Percentiles rank a stretch among this genome's conserved stretches.
phyloP scores from a whole-genome alignment of 192 early-diverging fungal species.

The Umbelopsis sp. region DNA sequence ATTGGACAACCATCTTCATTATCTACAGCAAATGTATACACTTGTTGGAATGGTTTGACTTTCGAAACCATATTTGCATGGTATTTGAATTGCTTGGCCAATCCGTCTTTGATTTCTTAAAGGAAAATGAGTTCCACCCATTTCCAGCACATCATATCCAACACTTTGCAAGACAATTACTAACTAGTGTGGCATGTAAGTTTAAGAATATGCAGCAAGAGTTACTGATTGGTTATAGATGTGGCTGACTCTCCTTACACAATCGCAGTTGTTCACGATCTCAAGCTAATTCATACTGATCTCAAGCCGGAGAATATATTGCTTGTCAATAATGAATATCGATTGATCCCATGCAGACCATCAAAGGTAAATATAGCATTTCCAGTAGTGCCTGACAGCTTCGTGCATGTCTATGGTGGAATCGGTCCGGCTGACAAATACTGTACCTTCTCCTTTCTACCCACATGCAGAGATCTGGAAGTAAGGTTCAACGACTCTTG shows the following conservation, averaged over 20 bases:
- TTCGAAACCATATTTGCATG: constrained; percentile 96
- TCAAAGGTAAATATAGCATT: constrained; percentile 3
- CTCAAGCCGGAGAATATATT: constrained; percentile 97
- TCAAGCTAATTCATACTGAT: constrained; percentile 93
- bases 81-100: constrained; percentile 91
- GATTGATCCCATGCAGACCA: constrained; percentile 52
- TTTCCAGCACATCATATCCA: constrained; percentile 87
- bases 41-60: constrained; percentile 81
- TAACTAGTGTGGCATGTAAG: constrained; percentile 83
- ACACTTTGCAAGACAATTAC: constrained; percentile 81
- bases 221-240: background rate
- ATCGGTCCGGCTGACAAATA: background rate
- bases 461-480: constrained; percentile 45
- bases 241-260: background rate
- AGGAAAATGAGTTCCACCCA: constrained; percentile 86
- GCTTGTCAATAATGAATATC: constrained; percentile 63
- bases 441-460: background rate
- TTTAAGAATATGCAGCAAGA: constrained; percentile 14
- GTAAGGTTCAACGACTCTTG: constrained; percentile 64
- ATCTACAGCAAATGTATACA: constrained; percentile 83
- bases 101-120: constrained; percentile 95
- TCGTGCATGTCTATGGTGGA: too few relatives aligned
- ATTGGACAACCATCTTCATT: background rate
- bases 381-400: background rate
- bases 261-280: constrained; percentile 73